phyloP scores from a whole-genome alignment of 805 yeast species.

The Saturnispora gosingensis region DNA sequence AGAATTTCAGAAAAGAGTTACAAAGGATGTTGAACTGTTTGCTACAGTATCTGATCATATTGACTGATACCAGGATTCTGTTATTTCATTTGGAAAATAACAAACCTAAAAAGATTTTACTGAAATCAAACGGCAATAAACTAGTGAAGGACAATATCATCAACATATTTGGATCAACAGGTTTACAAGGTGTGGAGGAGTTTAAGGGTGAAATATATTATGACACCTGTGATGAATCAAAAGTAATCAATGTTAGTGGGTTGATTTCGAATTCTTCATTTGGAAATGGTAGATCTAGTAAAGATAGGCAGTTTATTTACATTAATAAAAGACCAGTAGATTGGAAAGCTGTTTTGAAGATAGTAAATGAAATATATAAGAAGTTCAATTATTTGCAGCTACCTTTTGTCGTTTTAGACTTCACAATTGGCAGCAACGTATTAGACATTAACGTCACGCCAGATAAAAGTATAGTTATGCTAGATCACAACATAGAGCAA shows the following conservation, averaged over 20 bases:
- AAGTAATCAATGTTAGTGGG: conserved; percentile 41
- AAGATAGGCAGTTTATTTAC: conserved; percentile 68
- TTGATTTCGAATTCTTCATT: conserved; percentile 66
- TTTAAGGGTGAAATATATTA: conserved; percentile 36
- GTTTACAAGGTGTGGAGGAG: conserved; percentile 47
- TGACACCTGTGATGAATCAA: conserved; percentile 22
- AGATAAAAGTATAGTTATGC: conserved; percentile 66
- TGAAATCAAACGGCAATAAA: conserved; percentile 48
- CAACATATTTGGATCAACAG: conserved; percentile 62
- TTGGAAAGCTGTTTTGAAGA: conserved; percentile 44
- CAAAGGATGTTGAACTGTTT: conserved; percentile 53
- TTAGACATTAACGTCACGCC: conserved; percentile 90
- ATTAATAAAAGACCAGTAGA: conserved; percentile 71
- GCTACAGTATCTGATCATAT: conserved; percentile 60
- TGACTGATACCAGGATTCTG: conserved; percentile 47
- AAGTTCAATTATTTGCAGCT: conserved; percentile 61
- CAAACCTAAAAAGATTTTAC: conserved; percentile 39
- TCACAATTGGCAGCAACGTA: conserved; percentile 40
- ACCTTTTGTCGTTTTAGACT: conserved; percentile 61
- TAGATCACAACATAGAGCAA: conserved; percentile 48
- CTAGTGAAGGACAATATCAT: conserved; percentile 48
- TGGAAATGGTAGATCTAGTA: conserved; percentile 64
- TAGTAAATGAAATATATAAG: conserved; percentile 66
- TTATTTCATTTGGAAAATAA: conserved; percentile 46
- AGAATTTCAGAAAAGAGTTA: conserved; percentile 63